A percentile compares a stretch with the other conserved stretches of the same genome.
Conservation (phyloP, 2,329 filamentous ascomycete species). For the Thielaviopsis musarum region DNA sequence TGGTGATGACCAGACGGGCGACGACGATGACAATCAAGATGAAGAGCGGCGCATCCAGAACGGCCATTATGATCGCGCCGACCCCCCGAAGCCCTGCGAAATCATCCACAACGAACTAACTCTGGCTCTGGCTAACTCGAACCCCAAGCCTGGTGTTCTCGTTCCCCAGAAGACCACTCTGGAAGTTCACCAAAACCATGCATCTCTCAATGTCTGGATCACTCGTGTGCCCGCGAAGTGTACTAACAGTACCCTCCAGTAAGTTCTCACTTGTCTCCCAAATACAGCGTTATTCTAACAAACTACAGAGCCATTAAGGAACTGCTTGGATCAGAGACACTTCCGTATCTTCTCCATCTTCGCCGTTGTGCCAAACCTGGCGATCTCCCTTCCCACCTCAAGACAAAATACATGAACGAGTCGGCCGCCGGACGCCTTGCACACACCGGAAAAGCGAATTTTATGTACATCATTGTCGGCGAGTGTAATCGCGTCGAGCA, state of each 20-base stretch:
- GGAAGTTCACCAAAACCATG: conserved; percentile 42
- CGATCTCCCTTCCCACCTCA: conserved; percentile 50
- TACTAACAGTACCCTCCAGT: conserved; percentile 32
- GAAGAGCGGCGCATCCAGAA: conserved; percentile 8
- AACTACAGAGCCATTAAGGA: conserved; percentile 11
- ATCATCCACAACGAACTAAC: conserved; percentile 22
- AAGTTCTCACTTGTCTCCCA: not conserved
- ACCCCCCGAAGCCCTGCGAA: conserved; percentile 12
- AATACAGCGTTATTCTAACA: not conserved
- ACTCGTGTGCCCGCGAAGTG: conserved; percentile 55
- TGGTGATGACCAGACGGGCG: conserved; percentile 6
- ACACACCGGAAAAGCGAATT: conserved; percentile 42
- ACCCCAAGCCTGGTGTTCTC: conserved; percentile 31
- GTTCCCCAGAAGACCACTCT: conserved; percentile 48
- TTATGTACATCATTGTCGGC: conserved; percentile 41
- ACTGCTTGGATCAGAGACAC: conserved; percentile 30
- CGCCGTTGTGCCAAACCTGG: conserved; percentile 58
- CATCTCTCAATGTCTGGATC: conserved; percentile 47
- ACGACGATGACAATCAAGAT: conserved; percentile 11
- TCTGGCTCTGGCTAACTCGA: conserved; percentile 20
- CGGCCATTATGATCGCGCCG: conserved; percentile 12
- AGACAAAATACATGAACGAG: conserved; percentile 43
- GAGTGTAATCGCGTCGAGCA: conserved; percentile 24
- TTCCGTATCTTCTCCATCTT: conserved; percentile 52
- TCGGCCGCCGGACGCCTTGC: conserved; percentile 35